A percentile compares a stretch with the other conserved stretches of the same genome.
Evolutionary conservation across 139 green algal species (phyloP).

Genomic region (Pseudopediastrum boryanum): DNA sequence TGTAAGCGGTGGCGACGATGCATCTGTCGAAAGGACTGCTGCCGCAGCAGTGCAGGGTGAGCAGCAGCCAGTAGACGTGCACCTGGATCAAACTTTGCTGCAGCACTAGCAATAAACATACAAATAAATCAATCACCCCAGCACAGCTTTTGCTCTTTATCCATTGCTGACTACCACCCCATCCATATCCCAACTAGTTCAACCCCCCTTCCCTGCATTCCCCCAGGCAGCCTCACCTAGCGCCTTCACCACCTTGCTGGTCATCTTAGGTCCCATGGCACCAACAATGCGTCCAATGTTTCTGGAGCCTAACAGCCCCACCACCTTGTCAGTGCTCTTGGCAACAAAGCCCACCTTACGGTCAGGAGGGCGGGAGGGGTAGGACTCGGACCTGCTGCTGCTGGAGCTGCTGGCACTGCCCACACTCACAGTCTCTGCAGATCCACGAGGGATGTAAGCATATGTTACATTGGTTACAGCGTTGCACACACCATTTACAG

Average conservation of each 20-base stretch:
- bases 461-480: no score
- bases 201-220: background rate
- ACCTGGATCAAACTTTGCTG: background rate
- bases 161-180: background rate
- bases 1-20: no score
- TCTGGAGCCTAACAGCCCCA: slow-evolving; percentile 3
- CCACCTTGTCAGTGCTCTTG: slow-evolving; percentile 26
- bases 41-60: background rate
- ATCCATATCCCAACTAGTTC: background rate
- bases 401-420: background rate
- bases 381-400: background rate
- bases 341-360: slow-evolving; percentile 9
- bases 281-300: slow-evolving; percentile 30
- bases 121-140: background rate
- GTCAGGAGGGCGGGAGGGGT: slow-evolving; percentile 11
- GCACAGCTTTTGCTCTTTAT: background rate
- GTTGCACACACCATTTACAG: no score
- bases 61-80: background rate
- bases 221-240: slow-evolving; percentile 15
- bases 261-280: slow-evolving; percentile 22
- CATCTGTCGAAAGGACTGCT: no score
- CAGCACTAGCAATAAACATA: background rate
- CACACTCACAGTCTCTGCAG: no score
- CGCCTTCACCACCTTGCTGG: slow-evolving; percentile 6
- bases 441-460: no score